Conservation (phyloP, 805 yeast genomes). For the Hanseniaspora meyeri region DNA sequence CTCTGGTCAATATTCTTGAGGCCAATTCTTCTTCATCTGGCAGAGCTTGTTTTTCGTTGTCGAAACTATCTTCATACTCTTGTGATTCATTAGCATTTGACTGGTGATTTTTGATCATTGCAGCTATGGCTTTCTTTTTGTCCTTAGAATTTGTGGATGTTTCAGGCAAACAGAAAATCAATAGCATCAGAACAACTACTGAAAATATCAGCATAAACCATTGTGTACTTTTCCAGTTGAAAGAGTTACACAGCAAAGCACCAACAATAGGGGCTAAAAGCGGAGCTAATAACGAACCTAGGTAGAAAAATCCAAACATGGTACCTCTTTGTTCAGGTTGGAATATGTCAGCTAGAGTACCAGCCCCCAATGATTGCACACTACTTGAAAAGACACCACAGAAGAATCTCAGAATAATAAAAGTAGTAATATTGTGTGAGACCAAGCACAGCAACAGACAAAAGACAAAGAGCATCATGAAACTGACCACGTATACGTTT, state of each 20-base stretch:
- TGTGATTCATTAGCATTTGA: slow-evolving; percentile 32
- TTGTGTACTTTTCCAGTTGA: slow-evolving; percentile 86
- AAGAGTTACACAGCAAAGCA: slow-evolving; percentile 53
- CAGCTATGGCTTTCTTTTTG: slow-evolving; percentile 20
- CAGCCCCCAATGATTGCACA: slow-evolving; percentile 84
- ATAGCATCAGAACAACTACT: slow-evolving; percentile 37
- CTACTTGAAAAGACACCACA: slow-evolving; percentile 75
- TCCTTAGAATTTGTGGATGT: slow-evolving; percentile 51
- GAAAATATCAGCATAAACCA: slow-evolving; percentile 68
- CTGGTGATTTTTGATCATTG: slow-evolving; percentile 38
- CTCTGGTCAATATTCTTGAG: slow-evolving; percentile 9
- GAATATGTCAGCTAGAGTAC: slow-evolving; percentile 66
- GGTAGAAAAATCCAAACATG: slow-evolving; percentile 67
- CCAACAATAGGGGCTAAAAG: slow-evolving; percentile 69
- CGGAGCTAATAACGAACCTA: slow-evolving; percentile 76
- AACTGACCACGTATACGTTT: slow-evolving; percentile 58
- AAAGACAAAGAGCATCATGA: slow-evolving; percentile 49
- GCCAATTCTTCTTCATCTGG: slow-evolving; percentile 1
- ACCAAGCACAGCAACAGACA: slow-evolving; percentile 55
- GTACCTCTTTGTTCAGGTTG: slow-evolving; percentile 56
- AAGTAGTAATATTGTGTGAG: slow-evolving; percentile 45
- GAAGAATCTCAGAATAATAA: slow-evolving; percentile 57
- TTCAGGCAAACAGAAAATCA: slow-evolving; percentile 58
- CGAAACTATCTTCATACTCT: slow-evolving; percentile 12
- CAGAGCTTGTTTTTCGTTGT: background rate